A percentile compares a stretch with the other conserved stretches of the same genome.
Evolutionary conservation across 2,329 filamentous ascomycete species (phyloP).

Genomic region (Madurella fahalii): DNA sequence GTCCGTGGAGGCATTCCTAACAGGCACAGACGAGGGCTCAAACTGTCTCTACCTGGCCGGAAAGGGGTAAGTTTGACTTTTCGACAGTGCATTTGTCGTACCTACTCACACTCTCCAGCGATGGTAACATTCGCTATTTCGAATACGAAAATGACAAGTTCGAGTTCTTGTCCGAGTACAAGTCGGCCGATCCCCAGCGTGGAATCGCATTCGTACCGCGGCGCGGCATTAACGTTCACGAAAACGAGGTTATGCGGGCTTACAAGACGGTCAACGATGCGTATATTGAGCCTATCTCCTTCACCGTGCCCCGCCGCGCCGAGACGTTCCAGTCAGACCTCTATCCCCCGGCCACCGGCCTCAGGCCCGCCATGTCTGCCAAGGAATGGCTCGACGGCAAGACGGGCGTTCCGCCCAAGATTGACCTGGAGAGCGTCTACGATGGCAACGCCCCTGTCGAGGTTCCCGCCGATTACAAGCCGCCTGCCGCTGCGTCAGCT

Average conservation of each 20-base stretch:
- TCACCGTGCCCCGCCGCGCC: conserved; percentile 89
- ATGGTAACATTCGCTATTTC: conserved; percentile 98
- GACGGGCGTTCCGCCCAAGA: conserved; percentile 79
- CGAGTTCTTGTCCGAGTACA: conserved; percentile 94
- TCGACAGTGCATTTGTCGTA: neutral
- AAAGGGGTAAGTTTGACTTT: conserved; percentile 68
- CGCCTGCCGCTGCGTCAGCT: conserved; percentile 43
- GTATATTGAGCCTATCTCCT: conserved; percentile 95
- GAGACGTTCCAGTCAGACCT: conserved; percentile 97
- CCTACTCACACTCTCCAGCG: conserved; percentile 47
- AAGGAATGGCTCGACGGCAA: conserved; percentile 85
- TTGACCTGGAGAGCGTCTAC: conserved; percentile 88
- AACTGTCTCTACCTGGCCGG: conserved; percentile 94
- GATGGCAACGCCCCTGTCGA: conserved; percentile 78
- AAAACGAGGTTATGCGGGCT: conserved; percentile 91
- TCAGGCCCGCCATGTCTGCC: conserved; percentile 74
- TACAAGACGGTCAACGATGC: conserved; percentile 96
- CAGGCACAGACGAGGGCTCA: conserved; percentile 69
- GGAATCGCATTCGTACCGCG: conserved; percentile 93
- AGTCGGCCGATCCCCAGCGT: conserved; percentile 91
- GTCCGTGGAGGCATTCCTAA: conserved; percentile 23
- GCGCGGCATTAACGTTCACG: conserved; percentile 91
- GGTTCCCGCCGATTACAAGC: conserved; percentile 65
- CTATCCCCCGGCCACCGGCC: conserved; percentile 78
- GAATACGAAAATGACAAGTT: conserved; percentile 99